Base-by-base conservation (phyloP, 768 basidiomycete species). In the Lactarius hengduanensis region DNA sequence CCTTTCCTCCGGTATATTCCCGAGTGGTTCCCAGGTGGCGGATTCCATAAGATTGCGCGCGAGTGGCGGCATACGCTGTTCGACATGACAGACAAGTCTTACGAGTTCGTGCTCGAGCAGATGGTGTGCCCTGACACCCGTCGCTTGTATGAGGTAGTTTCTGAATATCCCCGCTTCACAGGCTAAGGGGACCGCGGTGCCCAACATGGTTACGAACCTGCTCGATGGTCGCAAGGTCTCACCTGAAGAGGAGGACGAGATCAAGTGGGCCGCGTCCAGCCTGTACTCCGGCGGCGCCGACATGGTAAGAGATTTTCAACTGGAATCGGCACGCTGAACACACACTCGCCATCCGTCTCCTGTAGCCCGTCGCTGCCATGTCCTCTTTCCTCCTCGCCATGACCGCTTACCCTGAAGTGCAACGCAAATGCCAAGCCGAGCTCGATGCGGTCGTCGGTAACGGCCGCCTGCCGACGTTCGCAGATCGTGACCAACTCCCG, bases 311-410 rank as follows among this genome's bases (percentile, higher is more conserved):
- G 20, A 18, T 15, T 32, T 4, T 2, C 20, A 4, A 34, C 30
- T 45, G 18, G n/a, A 26, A 15, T 43, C 10, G 13, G 22, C 7
- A 2, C 36, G 8, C n/a, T 20, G 16, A 40, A 8, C 2, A 2
- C 26, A 36, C 8, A 22, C 34, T 11, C 13, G 8, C 32, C 11
- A 50, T 9, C 16, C 10, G 32, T 57, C 13, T 13, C 11, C 34
- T 16, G 16, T n/a, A 70, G 69, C 69, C 74, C 18, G 70, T 72
- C 22, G 70, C 70, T 10, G 69, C 74, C 4, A 63, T 75, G 56
- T 45, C 64, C 5, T 73, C 73, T 7, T 73, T 75, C 64, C 68
- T 75, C 50, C 64, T 75, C 32, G 72, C 73, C 13, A 73, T 75
- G 71, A 71, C 74, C 3, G 67, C 71, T 63, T 70, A 73, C 54